These are phyloP conservation scores for Aspergillus hancockii DNA, from an alignment of 495 filamentous ascomycete species.

Conservation along the genomic window DNA sequence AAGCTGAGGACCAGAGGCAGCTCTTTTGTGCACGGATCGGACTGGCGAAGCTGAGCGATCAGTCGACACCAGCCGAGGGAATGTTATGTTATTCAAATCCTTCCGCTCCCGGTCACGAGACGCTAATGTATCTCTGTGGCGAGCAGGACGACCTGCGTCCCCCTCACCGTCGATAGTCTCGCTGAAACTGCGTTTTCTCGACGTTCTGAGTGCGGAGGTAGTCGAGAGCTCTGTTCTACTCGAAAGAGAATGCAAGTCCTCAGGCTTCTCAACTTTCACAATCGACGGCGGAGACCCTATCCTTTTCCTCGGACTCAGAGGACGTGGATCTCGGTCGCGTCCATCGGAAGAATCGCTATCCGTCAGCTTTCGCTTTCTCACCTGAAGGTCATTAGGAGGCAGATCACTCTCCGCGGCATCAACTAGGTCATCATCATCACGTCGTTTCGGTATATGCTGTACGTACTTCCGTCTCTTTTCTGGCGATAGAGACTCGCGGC, in stretches of 20 bases:
- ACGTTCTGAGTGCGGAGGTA: constrained; percentile 20
- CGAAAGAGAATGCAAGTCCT: constrained; percentile 31
- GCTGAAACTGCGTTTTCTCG: constrained; percentile 46
- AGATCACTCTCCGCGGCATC: constrained; percentile 27
- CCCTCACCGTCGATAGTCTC: constrained; percentile 41
- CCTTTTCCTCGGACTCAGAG: constrained; percentile 28
- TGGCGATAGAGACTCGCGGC: constrained; percentile 68
- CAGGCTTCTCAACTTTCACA: constrained; percentile 41
- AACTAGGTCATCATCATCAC: constrained; percentile 53
- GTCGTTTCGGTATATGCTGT: constrained; percentile 59
- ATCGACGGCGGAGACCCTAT: constrained; percentile 28
- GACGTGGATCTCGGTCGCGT: constrained; percentile 28
- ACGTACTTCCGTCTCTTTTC: constrained; percentile 69
- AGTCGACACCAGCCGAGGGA: constrained; percentile 39
- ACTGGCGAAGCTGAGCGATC: constrained; percentile 65
- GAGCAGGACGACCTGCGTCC: constrained; percentile 28
- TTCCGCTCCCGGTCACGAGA: constrained; percentile 30
- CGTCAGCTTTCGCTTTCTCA: constrained; percentile 37
- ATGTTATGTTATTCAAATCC: constrained; percentile 25
- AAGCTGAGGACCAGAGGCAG: constrained; percentile 62
- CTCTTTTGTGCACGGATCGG: constrained; percentile 59
- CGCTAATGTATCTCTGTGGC: constrained; percentile 19
- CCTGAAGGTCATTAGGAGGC: constrained; percentile 25
- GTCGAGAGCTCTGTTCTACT: constrained; percentile 23
- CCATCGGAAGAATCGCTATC: constrained; percentile 28